Percentiles rank a stretch among this genome's conserved stretches.
Conservation (phyloP, 1,284 basidiomycete genomes). For the Irpex rosettiformis region DNA sequence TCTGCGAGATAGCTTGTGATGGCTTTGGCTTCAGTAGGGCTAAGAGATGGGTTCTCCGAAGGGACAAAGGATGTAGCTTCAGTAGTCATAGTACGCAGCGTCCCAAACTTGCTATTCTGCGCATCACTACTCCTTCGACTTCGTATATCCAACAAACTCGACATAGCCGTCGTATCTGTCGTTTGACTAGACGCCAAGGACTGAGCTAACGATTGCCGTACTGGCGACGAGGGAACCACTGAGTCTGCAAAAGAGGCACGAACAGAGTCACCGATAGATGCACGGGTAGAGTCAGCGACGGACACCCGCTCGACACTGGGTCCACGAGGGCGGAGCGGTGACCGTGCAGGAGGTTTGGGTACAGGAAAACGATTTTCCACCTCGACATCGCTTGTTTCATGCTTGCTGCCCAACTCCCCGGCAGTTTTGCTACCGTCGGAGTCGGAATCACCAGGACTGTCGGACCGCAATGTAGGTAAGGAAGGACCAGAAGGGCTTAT, state of each 20-base stretch:
- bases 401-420: constrained; percentile 17
- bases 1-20: constrained; percentile 42
- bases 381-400: constrained; percentile 17
- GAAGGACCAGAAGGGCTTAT: constrained; percentile 50
- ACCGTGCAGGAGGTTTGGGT: constrained; percentile 44
- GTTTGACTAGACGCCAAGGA: constrained; percentile 43
- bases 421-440: constrained; percentile 26
- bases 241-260: constrained; percentile 26
- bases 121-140: constrained; percentile 38
- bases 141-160: constrained; percentile 59
- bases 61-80: constrained; percentile 62
- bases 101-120: constrained; percentile 58
- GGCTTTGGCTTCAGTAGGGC: constrained; percentile 56
- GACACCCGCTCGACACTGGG: constrained; percentile 33
- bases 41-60: constrained; percentile 56
- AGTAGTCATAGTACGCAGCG: constrained; percentile 75
- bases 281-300: constrained; percentile 36
- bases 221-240: constrained; percentile 17
- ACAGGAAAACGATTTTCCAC: constrained; percentile 36
- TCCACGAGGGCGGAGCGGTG: constrained; percentile 45
- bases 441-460: constrained; percentile 37
- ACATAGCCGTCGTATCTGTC: constrained; percentile 55
- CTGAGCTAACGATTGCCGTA: constrained; percentile 33
- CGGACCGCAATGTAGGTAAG: constrained; percentile 51
- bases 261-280: constrained; percentile 38